Base-by-base conservation (phyloP, 805 yeast species). In the Yarrowia sp. region DNA sequence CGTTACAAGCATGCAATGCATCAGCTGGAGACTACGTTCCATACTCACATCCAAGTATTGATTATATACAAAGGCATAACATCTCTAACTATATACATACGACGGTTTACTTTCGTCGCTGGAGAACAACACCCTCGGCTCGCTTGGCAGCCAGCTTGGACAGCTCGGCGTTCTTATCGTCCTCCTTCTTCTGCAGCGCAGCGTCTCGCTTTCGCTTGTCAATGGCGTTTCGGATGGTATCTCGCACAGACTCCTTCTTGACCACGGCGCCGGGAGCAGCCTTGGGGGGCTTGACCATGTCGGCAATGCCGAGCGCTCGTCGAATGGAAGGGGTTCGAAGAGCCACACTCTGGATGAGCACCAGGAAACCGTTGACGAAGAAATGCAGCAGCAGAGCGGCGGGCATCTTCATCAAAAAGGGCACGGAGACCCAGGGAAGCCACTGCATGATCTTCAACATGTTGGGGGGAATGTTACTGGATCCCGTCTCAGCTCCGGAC, bases 401-500 rank as follows among this genome's bases (percentile, higher is more conserved):
- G 1, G 96, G 87, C 72, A 93, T 82, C 63, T 86, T 83, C 88
- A 89, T 89, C 4, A 98, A 93, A 69, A 93, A 85, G n/a, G 92
- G 86, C 67, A 93, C 87, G 3, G 97, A 91, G 35, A 87, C 78
- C 69, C 92, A 81, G 14, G 98, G 98, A 71, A 91, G 75, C 47
- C 83, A 80, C 43, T 87, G 84, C 79, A 93, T 83, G 22, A 88
- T 74, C 71, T 86, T 87, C 76, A 84, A 85, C 84, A 87, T 81
- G 45, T 81, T 81, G 0, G 90, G 88, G 67, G 84, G 79, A 77
- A 88, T 80, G 63, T 80, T 82, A 62, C 82, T 85, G 39, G 89
- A 87, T 61, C 97, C 98, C 11, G 95, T 88, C 74, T 93, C 98
- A 69, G 97, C 97, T 67, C 98, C 98, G 50, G 86, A 78, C 74